Conservation (phyloP, 305 asterid genomes). For the Fraxinus sp. region DNA sequence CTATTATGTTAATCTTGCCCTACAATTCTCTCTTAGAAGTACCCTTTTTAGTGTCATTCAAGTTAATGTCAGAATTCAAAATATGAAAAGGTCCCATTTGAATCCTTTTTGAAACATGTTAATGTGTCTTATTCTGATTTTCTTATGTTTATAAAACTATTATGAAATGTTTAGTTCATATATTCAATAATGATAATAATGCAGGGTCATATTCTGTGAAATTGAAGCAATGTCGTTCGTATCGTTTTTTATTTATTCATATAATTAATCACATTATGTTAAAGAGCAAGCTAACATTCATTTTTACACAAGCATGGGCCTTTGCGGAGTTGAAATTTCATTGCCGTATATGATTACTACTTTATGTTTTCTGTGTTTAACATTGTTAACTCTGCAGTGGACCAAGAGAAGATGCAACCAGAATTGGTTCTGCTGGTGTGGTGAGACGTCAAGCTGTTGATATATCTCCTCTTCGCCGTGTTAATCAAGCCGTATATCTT, state of each 20-base stretch:
- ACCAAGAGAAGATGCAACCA: constrained; percentile 51
- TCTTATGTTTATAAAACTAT: background rate
- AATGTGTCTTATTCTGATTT: background rate
- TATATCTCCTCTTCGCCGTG: constrained; percentile 45
- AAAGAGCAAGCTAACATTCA: background rate
- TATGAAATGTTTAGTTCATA: background rate
- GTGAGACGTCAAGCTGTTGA: constrained; percentile 50
- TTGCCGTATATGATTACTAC: background rate
- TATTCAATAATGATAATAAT: background rate
- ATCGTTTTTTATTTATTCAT: background rate
- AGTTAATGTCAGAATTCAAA: background rate
- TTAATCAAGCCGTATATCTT: constrained; percentile 39
- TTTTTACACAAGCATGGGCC: background rate
- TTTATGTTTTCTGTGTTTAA: background rate
- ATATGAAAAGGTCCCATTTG: background rate
- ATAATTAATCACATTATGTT: background rate
- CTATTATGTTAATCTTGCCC: background rate
- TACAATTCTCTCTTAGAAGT: background rate
- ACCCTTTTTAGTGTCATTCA: background rate
- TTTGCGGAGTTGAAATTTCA: background rate
- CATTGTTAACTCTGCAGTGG: constrained; percentile 28
- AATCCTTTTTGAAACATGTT: background rate
- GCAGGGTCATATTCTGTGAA: background rate
- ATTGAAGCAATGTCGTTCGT: background rate
- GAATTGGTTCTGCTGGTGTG: constrained; percentile 50